Base-by-base conservation (phyloP, 371 early-diverging fungal species). In the Mortierella sp. region DNA sequence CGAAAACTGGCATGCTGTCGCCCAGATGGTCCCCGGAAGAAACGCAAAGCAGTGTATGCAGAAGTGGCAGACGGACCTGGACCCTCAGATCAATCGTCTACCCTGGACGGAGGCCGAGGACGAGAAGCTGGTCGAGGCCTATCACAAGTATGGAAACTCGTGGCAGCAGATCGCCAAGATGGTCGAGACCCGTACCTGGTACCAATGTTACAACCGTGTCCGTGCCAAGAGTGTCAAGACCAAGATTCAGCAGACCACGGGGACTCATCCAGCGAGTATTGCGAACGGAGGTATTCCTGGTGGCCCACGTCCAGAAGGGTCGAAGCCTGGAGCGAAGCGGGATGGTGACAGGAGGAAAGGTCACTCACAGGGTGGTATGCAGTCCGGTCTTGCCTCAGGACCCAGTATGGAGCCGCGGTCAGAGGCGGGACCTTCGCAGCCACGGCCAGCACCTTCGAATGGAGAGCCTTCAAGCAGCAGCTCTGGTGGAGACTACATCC, bases 151-250 rank as follows among this genome's bases (percentile, higher is more conserved):
- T 54, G 86, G 86, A 44, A 86, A 86, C 73, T 81, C 86, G 3
- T 86, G 86, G 86, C 86, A 86, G 72, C 86, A 86, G 72, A 86
- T 86, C 53, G 86, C 86, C 71, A 86, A 86, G 77, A 81, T 82
- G 79, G 86, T 86, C 21, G 86, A 86, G 46, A 79, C 86, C 5
- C 76, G 86, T 0, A 86, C 86, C 1, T 86, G 86, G 86, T 86
- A 86, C 46, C 86, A 86, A 59, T 86, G 86, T 34, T 86, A 86
- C 34, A 86, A 86, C 74, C 86, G 86, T 43, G 86, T 86, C 13
- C 59, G 86, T 21, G 86, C 86, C 48, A 86, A 86, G 86, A 86
- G 86, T 44, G 86, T 86, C 55, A 86, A 86, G 77, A 86, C 76
- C 53, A 81, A 74, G 64, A 86, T 86, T 34, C 67, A 82, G 75